These are phyloP conservation scores for Phytomonas francai DNA, from an alignment of 208 protist species.

Conservation along the genomic window DNA sequence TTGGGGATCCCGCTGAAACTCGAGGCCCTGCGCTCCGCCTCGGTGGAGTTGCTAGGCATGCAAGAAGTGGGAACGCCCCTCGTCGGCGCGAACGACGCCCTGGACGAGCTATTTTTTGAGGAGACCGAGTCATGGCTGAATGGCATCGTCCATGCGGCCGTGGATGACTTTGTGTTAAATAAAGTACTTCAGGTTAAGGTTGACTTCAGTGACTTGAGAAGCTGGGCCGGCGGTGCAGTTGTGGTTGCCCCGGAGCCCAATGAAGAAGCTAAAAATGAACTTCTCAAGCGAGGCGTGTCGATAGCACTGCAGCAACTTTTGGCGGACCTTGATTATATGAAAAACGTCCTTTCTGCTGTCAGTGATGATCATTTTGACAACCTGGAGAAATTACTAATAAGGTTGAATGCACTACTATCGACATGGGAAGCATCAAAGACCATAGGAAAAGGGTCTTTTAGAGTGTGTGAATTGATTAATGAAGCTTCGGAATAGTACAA, in stretches of 20 bases:
- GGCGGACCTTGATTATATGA: conserved; percentile 63
- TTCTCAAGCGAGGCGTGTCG: conserved; percentile 9
- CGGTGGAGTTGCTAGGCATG: neutral
- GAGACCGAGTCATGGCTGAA: conserved; percentile 50
- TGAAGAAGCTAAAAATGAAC: conserved; percentile 1
- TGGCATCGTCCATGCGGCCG: conserved; percentile 44
- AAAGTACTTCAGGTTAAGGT: conserved; percentile 43
- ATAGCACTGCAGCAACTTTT: conserved; percentile 53
- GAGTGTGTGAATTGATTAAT: neutral
- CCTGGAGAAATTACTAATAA: conserved; percentile 30
- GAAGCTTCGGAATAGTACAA: too few relatives aligned
- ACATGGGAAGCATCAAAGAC: conserved; percentile 1
- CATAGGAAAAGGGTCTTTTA: conserved; percentile 11
- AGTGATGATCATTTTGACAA: conserved; percentile 55
- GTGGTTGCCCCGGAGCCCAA: neutral
- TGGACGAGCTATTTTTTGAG: conserved; percentile 50
- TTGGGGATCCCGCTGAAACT: conserved; percentile 74
- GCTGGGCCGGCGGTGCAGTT: neutral
- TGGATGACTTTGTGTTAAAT: conserved; percentile 40
- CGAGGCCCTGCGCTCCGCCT: conserved; percentile 34
- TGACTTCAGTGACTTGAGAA: conserved; percentile 10
- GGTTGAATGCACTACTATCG: conserved; percentile 26
- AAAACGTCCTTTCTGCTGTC: conserved; percentile 66
- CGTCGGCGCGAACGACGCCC: conserved; percentile 3
- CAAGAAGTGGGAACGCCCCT: neutral